A percentile compares a stretch with the other conserved stretches of the same genome.
phyloP scores from a whole-genome alignment of 345 rosid species.

The Geranium brycei region DNA sequence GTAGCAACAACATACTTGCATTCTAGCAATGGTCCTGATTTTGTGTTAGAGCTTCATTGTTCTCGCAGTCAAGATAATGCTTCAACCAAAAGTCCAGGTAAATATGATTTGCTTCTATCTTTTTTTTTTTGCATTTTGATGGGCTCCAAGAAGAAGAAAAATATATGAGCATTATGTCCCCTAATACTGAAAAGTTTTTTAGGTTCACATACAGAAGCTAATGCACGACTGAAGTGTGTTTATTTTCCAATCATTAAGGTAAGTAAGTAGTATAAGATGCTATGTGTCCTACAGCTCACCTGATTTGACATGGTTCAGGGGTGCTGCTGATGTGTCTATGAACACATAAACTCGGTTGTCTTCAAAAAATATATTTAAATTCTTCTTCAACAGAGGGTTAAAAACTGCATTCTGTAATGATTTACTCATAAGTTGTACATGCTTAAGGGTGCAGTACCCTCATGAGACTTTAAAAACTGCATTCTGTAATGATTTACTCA shows the following conservation, averaged over 20 bases:
- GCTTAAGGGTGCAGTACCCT: too few species aligned
- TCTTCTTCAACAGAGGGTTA: too few species aligned
- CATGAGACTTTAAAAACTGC: neutral
- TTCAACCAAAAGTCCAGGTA: constrained; percentile 12
- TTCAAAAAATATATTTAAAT: too few species aligned
- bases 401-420: too few species aligned
- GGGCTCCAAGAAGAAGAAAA: neutral
- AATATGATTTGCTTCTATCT: neutral
- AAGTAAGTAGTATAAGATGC: neutral
- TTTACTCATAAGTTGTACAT: too few species aligned
- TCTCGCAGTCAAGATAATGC: constrained; percentile 10
- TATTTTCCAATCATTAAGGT: constrained; percentile 64
- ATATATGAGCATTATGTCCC: neutral
- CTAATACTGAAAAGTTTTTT: neutral
- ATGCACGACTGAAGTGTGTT: constrained; percentile 56
- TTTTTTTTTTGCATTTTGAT: neutral
- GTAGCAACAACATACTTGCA: constrained; percentile 49
- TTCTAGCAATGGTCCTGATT: constrained; percentile 52
- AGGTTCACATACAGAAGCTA: constrained; percentile 38
- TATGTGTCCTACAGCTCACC: neutral
- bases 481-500: too few species aligned
- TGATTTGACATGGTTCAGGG: neutral
- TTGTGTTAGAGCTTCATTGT: constrained; percentile 36
- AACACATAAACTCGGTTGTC: too few species aligned
- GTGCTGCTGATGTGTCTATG: too few species aligned